Base-by-base conservation (phyloP, 306 rosid genomes). In the Cyamopsis tetragonoloba region DNA sequence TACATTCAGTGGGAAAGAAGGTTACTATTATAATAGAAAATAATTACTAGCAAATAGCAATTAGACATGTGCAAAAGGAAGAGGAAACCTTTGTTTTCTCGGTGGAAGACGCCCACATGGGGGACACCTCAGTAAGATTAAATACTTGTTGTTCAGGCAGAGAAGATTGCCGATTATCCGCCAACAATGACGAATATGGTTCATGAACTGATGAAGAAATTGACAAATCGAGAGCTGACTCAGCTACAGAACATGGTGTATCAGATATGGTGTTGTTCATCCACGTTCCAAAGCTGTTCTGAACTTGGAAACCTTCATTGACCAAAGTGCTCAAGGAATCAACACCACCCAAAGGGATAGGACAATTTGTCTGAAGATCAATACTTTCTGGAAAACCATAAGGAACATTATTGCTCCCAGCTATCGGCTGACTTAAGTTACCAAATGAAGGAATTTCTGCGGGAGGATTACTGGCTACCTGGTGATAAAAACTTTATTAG, bases 261-360 rank as follows among this genome's bases (percentile, higher is more conserved):
- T 81, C 88, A 4, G 73, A 59, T 57, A 86, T 75, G 31, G 76
- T 47, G 62, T 77, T 65, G 53, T 82, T 81, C 42, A 88, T 73
- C 95, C 96, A 95, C 72, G 32, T 87, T 69, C 97, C 96, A 73
- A 95, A 88, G 81, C 95, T 95, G 73, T 88, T 89, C 84, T 88
- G 95, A 68, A 86, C 83, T 71, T 80, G 86, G 84, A 93, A 75
- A 70, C 85, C 77, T 34, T 74, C 83, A 75, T 78, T 68, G 43
- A 66, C 86, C 84, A 77, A 58, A 69, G 70, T 67, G 54, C 70
- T 75, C 54, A 22, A 17, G 48, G 86, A 77, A 72, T 66, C 79
- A 82, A 37, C 68, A 56, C 70, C 51, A 18, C 42, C 69, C 61
- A 24, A 32, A 65, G 82, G 49, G 56, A 53, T 51, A 48, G 78